A percentile compares a stretch with the other conserved stretches of the same genome.
These are phyloP conservation scores for Metarhizium rileyi DNA, from an alignment of 2,329 filamentous ascomycete genomes.

Conservation along the genomic window DNA sequence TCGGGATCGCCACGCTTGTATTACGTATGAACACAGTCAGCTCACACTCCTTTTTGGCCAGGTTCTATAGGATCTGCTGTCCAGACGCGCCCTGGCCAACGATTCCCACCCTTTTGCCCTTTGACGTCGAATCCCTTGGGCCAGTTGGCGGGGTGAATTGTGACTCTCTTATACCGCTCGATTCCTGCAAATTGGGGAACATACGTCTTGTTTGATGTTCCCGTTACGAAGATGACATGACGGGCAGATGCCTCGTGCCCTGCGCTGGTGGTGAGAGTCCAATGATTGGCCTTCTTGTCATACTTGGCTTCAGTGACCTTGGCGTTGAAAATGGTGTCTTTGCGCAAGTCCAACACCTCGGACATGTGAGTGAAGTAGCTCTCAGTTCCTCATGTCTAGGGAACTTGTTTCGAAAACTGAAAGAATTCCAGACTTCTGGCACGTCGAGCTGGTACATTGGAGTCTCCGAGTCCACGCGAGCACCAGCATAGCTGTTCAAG, in stretches of 20 bases:
- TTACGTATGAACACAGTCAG: slow-evolving; percentile 45
- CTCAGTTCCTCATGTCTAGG: slow-evolving; percentile 30
- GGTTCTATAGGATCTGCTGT: slow-evolving; percentile 20
- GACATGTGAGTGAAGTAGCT: slow-evolving; percentile 38
- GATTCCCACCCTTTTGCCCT: slow-evolving; percentile 18
- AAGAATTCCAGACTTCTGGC: slow-evolving; percentile 31
- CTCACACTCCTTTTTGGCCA: slow-evolving; percentile 24
- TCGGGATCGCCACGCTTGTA: slow-evolving; percentile 48
- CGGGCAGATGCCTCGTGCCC: slow-evolving; percentile 28
- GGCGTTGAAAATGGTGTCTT: slow-evolving; percentile 30
- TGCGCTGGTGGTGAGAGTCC: slow-evolving; percentile 33
- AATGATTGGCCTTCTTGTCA: slow-evolving; percentile 18
- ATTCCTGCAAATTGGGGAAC: slow-evolving; percentile 25
- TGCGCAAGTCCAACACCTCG: slow-evolving; percentile 3
- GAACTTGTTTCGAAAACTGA: slow-evolving; percentile 32
- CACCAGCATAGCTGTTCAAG: slow-evolving; percentile 33
- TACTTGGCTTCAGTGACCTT: neutral
- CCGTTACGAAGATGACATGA: slow-evolving; percentile 36
- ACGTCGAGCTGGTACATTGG: slow-evolving; percentile 26
- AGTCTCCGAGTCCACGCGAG: slow-evolving; percentile 24
- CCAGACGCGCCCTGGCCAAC: slow-evolving; percentile 23
- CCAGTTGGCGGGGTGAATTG: slow-evolving; percentile 8
- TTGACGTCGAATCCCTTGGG: slow-evolving; percentile 4
- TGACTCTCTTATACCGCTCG: slow-evolving; percentile 17
- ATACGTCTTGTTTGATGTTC: slow-evolving; percentile 34